Conservation (phyloP, 2,329 filamentous ascomycete genomes). For the Fusarium verrucosum region DNA sequence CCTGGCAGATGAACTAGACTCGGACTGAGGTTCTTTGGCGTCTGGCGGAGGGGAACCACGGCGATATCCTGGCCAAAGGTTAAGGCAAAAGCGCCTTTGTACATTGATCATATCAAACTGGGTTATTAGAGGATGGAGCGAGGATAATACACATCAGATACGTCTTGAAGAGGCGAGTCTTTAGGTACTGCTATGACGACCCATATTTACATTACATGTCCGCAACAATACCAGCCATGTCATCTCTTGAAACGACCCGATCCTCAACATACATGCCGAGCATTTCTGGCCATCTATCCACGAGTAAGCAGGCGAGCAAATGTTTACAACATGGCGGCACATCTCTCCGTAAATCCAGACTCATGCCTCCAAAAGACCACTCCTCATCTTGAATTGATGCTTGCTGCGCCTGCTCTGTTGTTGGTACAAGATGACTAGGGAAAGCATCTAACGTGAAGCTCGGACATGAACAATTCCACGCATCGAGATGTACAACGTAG, state of each 20-base stretch:
- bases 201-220: constrained; percentile 49
- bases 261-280: constrained; percentile 67
- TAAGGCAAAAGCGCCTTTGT: constrained; percentile 42
- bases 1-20: constrained; percentile 31
- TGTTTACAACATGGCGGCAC: constrained; percentile 83
- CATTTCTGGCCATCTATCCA: constrained; percentile 67
- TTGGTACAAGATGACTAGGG: constrained; percentile 38
- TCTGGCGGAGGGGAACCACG: constrained; percentile 35
- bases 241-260: constrained; percentile 65
- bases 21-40: constrained; percentile 36
- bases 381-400: not conserved
- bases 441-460: constrained; percentile 82
- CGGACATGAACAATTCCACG: constrained; percentile 93
- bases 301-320: constrained; percentile 82
- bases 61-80: constrained; percentile 32
- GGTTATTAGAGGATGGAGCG: constrained; percentile 39
- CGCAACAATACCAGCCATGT: constrained; percentile 76
- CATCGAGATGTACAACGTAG: constrained; percentile 77
- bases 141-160: constrained; percentile 38
- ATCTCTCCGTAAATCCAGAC: constrained; percentile 49
- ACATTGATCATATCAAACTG: constrained; percentile 45
- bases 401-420: not conserved
- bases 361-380: constrained; percentile 62
- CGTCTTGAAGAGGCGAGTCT: constrained; percentile 6
- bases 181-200: constrained; percentile 5